These are phyloP conservation scores for Ascosphaera pollenicola DNA, from an alignment of 2,329 filamentous ascomycete genomes.

Conservation along the genomic window DNA sequence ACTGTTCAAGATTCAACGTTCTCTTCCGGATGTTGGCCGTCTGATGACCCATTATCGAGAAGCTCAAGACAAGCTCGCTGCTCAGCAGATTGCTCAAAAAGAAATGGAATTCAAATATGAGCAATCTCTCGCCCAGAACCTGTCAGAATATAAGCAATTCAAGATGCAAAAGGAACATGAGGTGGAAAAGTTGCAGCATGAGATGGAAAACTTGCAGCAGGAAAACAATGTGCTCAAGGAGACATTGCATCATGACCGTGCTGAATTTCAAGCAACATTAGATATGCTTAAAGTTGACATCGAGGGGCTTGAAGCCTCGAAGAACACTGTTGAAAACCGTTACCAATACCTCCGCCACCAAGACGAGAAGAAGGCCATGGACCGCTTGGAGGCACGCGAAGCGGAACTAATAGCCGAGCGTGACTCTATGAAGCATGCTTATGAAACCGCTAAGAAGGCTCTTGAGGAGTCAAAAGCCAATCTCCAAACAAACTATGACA, in stretches of 20 bases:
- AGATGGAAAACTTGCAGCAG: constrained; percentile 17
- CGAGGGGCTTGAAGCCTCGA: constrained; percentile 19
- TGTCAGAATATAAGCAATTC: constrained; percentile 27
- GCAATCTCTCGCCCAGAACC: constrained; percentile 26
- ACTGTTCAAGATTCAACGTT: constrained; percentile 22
- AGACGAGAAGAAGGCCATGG: constrained; percentile 13
- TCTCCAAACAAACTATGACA: constrained; percentile 16
- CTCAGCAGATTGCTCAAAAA: constrained; percentile 27
- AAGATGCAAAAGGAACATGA: constrained; percentile 31
- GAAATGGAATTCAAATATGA: constrained; percentile 27
- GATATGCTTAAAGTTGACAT: constrained; percentile 14
- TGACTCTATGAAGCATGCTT: constrained; percentile 14
- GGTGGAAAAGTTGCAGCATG: constrained; percentile 16
- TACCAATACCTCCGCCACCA: constrained; percentile 26
- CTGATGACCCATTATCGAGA: constrained; percentile 26
- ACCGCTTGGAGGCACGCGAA: constrained; percentile 16
- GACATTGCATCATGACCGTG: constrained; percentile 24
- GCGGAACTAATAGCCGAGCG: constrained; percentile 22
- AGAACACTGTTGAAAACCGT: constrained; percentile 22
- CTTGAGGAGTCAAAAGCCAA: constrained; percentile 16
- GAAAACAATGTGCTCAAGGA: constrained; percentile 26
- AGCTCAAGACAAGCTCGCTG: constrained; percentile 26
- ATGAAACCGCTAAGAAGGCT: constrained; percentile 16
- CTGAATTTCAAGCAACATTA: constrained; percentile 19
- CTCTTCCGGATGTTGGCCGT: constrained; percentile 24